Evolutionary conservation across 2,329 filamentous ascomycete species (phyloP), one percentile per base, ranked within the genome.

Genomic region (Clathrospora elynae): DNA sequence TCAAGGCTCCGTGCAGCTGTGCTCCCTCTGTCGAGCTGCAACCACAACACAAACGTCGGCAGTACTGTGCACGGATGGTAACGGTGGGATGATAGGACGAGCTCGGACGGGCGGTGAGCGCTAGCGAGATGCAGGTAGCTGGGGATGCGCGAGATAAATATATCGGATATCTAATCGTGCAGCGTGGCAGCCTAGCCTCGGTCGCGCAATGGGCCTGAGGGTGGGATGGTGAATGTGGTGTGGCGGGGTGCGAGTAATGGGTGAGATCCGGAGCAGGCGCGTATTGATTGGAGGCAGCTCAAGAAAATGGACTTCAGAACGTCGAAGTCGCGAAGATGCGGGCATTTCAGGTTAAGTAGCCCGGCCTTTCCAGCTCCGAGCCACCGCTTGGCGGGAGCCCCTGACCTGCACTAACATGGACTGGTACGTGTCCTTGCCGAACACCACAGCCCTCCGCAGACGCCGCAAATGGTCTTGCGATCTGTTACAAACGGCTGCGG

Each of bases 261-360:
- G 44, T 40, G 50, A 46, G 51, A 53, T 63, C 46, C 55, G 61
- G 63, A 61, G 61, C 51, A 57, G 58, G 53, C 53, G 55, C 51
- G 55, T 57, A 55, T 51, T 62, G 62, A 64, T 66, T 62, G 63
- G 63, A 61, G 56, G 59, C 59, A 58, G 61, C 56, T 59, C 57
- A 57, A 52, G 57, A 59, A 56, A 56, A 57, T 51, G 49, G 43
- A 48, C 37, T 47, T 29, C 45, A 42, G 46, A 49, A 46, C 42
- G 46, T 46, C 42, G 36, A 49, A 49, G 59, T 33, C 49, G 47
- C 49, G 46, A 51, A 42, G 46, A 53, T 33, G 37, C 36, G 26
- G 44, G 50, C 38, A 53, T 46, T 46, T 45, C 49, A 48, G 53
- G 49, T 43, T 48, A 48, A 43, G 46, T 45, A 49, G 51, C 57